phyloP scores from a whole-genome alignment of 495 filamentous ascomycete genomes.

The Sporormia fimetaria region DNA sequence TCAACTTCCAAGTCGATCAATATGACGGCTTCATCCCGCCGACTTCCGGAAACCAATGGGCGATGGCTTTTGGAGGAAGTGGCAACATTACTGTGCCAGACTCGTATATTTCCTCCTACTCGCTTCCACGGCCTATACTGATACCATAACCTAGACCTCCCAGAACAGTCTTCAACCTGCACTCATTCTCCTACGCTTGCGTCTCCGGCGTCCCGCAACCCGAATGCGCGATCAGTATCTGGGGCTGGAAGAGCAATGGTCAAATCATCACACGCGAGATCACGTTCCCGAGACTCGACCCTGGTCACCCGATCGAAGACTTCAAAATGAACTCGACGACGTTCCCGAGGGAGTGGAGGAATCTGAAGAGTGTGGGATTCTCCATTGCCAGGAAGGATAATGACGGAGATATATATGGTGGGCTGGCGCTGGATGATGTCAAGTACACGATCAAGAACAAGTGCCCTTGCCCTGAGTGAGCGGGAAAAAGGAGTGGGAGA shows the following conservation, averaged over 20 bases:
- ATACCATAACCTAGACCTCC: constrained; percentile 1
- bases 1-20: constrained; percentile 17
- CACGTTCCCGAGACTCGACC: constrained; percentile 11
- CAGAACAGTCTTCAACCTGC: constrained; percentile 7
- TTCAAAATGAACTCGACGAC: constrained; percentile 18
- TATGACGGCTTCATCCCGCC: constrained; percentile 18
- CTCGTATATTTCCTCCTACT: neutral
- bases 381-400: constrained; percentile 17
- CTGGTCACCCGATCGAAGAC: constrained; percentile 12
- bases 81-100: constrained; percentile 10
- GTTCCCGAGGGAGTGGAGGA: constrained; percentile 10
- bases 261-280: constrained; percentile 10
- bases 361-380: constrained; percentile 18
- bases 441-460: constrained; percentile 12
- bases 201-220: constrained; percentile 16
- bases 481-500: too few species aligned
- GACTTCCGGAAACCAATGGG: constrained; percentile 14
- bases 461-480: too few species aligned
- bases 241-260: constrained; percentile 7
- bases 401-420: constrained; percentile 20
- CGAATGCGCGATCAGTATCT: constrained; percentile 21
- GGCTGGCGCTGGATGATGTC: constrained; percentile 18
- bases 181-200: constrained; percentile 21
- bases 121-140: neutral
- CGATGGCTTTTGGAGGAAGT: constrained; percentile 22